Evolutionary conservation across 1,284 basidiomycete genomes (phyloP).

Genomic region (Boletellus dicymbophilus): DNA sequence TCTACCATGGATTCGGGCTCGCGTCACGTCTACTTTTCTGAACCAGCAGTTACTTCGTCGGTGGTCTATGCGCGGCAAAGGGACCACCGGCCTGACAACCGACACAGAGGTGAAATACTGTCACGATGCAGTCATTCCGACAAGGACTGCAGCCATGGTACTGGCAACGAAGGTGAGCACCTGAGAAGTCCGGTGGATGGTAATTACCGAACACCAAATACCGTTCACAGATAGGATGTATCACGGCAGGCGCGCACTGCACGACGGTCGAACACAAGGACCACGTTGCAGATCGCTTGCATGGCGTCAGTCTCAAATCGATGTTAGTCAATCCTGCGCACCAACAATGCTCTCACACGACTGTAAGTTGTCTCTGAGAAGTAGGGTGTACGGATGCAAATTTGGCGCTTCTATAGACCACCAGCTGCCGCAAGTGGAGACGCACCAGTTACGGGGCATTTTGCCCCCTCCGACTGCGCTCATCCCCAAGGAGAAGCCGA

Average conservation of each 20-base stretch:
- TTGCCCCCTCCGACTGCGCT: neutral
- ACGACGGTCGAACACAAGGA: neutral
- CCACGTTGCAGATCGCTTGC: neutral
- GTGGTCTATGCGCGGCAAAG: neutral
- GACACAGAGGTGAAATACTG: too few species aligned
- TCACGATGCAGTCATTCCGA: too few species aligned
- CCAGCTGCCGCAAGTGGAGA: neutral
- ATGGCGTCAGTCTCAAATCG: neutral
- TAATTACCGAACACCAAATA: too few species aligned
- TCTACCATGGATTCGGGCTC: neutral
- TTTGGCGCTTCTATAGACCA: slow-evolving; percentile 6
- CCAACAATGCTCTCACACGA: neutral
- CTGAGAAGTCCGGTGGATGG: too few species aligned
- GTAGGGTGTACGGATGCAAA: neutral
- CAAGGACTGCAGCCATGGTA: too few species aligned
- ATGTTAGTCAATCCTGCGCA: neutral
- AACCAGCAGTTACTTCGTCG: neutral
- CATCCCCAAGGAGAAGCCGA: neutral
- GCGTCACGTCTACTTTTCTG: slow-evolving; percentile 2
- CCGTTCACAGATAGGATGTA: too few species aligned
- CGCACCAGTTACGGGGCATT: neutral
- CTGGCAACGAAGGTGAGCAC: too few species aligned
- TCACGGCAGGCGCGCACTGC: too few species aligned
- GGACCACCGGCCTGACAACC: neutral
- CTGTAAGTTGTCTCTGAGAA: slow-evolving; percentile 3